Base-by-base conservation (phyloP, 2,329 filamentous ascomycete species). In the Meredithiella fracta region DNA sequence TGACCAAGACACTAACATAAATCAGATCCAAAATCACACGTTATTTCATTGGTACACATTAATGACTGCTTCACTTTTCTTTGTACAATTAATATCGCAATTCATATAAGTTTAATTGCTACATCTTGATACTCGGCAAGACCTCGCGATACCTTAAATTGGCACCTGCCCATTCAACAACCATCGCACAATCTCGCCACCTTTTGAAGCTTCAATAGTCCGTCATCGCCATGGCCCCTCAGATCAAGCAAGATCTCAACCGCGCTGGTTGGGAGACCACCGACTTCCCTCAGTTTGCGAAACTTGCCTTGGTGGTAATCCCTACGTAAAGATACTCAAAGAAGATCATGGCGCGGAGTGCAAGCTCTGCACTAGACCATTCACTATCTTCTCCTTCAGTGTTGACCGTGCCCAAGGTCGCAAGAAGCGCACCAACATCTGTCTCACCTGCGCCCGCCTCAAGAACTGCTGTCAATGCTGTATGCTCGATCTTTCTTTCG, bases 401-500 rank as follows among this genome's bases (percentile, higher is more conserved):
- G 83, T 86, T 60, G 90, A 94, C 67, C 86, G 92, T 58, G 92
- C 90, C 2, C 76, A 80, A 60, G 82, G 89, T 25, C 86, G 90
- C 60, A 90, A 91, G 68, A 95, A 94, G 71, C 83, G 86, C 62
- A 97, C 91, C 55, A 94, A 87, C 64, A 94, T 97, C 64, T 98
- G 92, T 69, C 76, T 98, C 23, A 98, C 92, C 42, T 98, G 92
- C 73, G 91, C 92, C 22, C 85, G 92, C 47, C 77, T 97, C 62
- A 98, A 98, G 72, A 98, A 98, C 73, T 97, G 92, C 73, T 98
- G 92, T 66, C 92, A 98, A 73, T 91, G 85, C 71, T 98, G 92
- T 73, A 97, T 97, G 88, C 83, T 98, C 54, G 92, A 98, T 75
- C 73, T 98, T 59, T 91, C 87, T 11, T 98, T 97, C 65, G 94